Base-by-base conservation (phyloP, 441 rosid genomes). In the Erodium trifolium region DNA sequence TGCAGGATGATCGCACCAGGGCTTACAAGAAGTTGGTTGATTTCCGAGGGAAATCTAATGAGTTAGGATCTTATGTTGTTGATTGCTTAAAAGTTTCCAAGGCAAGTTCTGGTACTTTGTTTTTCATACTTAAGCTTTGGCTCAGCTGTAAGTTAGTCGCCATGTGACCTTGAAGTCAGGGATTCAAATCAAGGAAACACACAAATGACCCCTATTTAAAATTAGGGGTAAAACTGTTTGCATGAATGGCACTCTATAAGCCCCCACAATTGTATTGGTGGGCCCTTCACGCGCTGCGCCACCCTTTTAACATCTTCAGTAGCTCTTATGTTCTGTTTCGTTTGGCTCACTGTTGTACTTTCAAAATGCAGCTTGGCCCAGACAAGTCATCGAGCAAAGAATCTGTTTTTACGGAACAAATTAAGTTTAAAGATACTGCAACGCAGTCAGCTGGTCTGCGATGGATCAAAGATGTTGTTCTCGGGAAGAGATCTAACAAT, bases 391-490 rank as follows among this genome's bases (percentile, higher is more conserved):
- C 86, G 1, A 77, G 65, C 68, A 82, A 79, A 31, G 93, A 87
- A 68, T 70, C 78, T 14, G 70, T 82, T 67, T 66, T 67, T 71
- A 72, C 80, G 16, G 78, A 68, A 53, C 84, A 77, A 63, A 63
- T 63, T 67, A 85, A 76, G 78, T 82, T 81, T 13, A 78, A 76
- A 39, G 90, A 81, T 68, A 67, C 74, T 72, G 77, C 78, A 47
- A 85, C 88, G 3, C 81, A 73, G 60, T 73, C 91, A 19, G 86
- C 92, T 68, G 99, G 99, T 71, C 77, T 90, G 81, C 80, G 97
- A 78, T 95, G 86, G 86, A 81, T 95, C 83, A 92, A 95, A 71
- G 98, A 92, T 69, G 91, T 88, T 59, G 79, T 95, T 65, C 98
- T 95, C 4, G 98, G 96, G 71, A 95, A 95, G 79, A 80, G 96